Base-by-base conservation (phyloP, 2,329 filamentous ascomycete genomes). In the Botrytis byssoidea region DNA sequence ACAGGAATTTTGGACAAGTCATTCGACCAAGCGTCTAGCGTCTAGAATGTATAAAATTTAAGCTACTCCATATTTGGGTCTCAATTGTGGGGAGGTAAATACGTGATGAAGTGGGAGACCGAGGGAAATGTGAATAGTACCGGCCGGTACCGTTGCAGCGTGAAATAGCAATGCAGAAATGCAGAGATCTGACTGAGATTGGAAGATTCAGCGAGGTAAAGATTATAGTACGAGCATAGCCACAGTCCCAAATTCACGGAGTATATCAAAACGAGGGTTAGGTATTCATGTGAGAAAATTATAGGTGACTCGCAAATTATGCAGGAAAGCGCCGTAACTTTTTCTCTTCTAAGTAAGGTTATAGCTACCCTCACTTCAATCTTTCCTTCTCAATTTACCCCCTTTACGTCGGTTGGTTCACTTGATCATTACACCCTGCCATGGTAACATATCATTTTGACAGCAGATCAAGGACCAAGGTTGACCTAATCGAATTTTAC, bases 241-340 rank as follows among this genome's bases (percentile, higher is more conserved):
- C 22, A 55, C 46, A 46, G 29, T 70, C 18, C 42, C 18, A 48
- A 22, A 55, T 18, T 4, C n/a, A 29, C 35, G n/a, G 35, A 22
- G 9, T 22, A 35, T 22, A 35, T 35, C 59, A 48, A 20, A 48
- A 48, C 22, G 44, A 48, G 20, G 44, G 20, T 22, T 48, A 48
- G 44, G 29, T 22, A 32, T 48, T 48, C 6, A 66, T 37, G 12
- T 1, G 5, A 35, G 10, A 66, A 8, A 37, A 12, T 37, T 40
- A 20, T n/a, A 25, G 32, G 55, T 70, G 44, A 65, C 69, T 66
- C 35, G 46, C 35, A 66, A 71, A 55, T 65, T 64, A 65, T 71
- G 59, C 46, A 65, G 32, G 32, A 64, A 71, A 66, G 44, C 44
- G n/a, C 25, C 16, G 60, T 66, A 42, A 9, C 55, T 32, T 51